phyloP scores from a whole-genome alignment of 768 basidiomycete genomes.

The Pholiota molesta region DNA sequence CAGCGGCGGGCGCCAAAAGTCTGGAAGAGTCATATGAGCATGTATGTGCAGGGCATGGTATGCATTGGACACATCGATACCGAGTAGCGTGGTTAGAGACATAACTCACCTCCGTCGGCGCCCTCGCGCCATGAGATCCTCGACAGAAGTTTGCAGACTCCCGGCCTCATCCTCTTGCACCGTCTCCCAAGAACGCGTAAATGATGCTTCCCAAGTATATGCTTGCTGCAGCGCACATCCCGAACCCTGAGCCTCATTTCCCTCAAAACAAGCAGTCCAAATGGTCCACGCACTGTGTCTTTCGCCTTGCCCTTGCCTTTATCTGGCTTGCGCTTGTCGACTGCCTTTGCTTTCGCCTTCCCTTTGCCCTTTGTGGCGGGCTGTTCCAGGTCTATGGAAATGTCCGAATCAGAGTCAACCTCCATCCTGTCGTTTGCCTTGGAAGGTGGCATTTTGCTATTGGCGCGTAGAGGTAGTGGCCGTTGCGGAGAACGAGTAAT shows the following conservation, averaged over 20 bases:
- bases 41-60: constrained; percentile 15
- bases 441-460: constrained; percentile 31
- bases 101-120: constrained; percentile 71
- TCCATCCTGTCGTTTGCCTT: constrained; percentile 48
- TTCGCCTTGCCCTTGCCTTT: constrained; percentile 61
- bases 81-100: neutral
- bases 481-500: neutral
- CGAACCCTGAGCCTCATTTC: constrained; percentile 11
- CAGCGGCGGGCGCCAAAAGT: constrained; percentile 78
- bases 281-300: constrained; percentile 39
- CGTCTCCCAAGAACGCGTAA: constrained; percentile 94
- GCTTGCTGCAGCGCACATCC: constrained; percentile 53
- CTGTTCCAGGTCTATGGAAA: constrained; percentile 52
- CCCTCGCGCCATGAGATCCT: constrained; percentile 85
- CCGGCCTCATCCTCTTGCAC: constrained; percentile 96
- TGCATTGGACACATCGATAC: neutral
- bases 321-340: constrained; percentile 53
- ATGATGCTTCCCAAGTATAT: constrained; percentile 96
- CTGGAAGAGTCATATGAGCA: constrained; percentile 38
- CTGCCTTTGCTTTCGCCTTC: constrained; percentile 58
- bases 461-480: neutral
- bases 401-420: constrained; percentile 71
- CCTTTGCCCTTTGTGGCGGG: constrained; percentile 49
- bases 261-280: neutral
- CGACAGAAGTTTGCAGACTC: constrained; percentile 87